Percentiles rank a stretch among this genome's conserved stretches.
Evolutionary conservation across 2,329 filamentous ascomycete genomes (phyloP).

Genomic region (Apiospora rasikravindrae): DNA sequence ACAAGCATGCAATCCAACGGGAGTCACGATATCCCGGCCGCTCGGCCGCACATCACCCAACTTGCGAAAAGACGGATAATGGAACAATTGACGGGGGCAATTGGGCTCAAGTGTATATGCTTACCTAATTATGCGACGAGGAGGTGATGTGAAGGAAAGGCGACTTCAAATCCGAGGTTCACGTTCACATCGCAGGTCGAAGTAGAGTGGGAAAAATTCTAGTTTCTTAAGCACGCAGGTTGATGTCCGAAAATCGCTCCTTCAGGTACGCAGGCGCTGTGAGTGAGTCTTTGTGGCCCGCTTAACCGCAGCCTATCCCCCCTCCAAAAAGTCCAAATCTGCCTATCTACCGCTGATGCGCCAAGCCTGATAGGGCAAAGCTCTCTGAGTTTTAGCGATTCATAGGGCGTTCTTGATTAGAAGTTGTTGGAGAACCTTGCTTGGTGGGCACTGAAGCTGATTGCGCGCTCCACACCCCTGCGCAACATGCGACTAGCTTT

Average conservation of each 20-base stretch:
- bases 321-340: neutral
- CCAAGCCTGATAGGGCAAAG: neutral
- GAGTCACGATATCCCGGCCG: neutral
- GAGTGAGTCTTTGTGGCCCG: slow-evolving; percentile 8
- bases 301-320: neutral
- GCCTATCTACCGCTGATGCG: neutral
- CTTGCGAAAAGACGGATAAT: neutral
- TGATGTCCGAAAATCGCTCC: slow-evolving; percentile 15
- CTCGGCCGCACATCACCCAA: neutral
- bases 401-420: neutral
- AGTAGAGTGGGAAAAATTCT: neutral
- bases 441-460: neutral
- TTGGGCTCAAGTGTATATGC: neutral
- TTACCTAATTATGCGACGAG: slow-evolving; percentile 12
- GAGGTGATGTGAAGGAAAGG: slow-evolving; percentile 7
- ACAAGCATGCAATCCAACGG: neutral
- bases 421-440: slow-evolving; percentile 17
- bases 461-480: neutral
- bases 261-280: neutral
- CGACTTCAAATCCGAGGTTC: slow-evolving; percentile 10
- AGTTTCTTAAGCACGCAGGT: slow-evolving; percentile 14
- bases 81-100: neutral
- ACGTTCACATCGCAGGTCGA: slow-evolving; percentile 12
- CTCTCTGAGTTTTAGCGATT: neutral
- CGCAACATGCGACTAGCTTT: neutral